phyloP scores from a whole-genome alignment of 2,329 filamentous ascomycete species.

The Trichoderma hamatum region DNA sequence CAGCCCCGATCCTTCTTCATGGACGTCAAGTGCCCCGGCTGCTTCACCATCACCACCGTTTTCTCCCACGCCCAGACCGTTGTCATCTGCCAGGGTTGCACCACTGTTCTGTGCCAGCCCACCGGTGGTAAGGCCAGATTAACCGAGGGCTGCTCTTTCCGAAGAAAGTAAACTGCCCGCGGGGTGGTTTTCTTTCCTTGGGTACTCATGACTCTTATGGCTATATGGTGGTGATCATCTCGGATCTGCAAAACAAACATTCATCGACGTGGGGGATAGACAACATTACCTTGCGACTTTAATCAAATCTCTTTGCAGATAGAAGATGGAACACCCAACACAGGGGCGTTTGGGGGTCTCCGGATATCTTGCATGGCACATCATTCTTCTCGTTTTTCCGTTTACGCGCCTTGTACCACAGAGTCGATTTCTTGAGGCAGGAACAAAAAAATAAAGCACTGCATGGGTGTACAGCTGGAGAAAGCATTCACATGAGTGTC shows the following conservation, averaged over 20 bases:
- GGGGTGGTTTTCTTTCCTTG: conserved; percentile 51
- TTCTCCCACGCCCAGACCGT: conserved; percentile 99
- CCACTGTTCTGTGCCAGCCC: conserved; percentile 98
- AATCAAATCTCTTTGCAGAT: conserved; percentile 61
- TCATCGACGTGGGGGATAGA: conserved; percentile 55
- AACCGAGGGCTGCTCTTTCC: conserved; percentile 99
- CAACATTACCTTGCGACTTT: conserved; percentile 50
- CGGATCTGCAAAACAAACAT: conserved; percentile 60
- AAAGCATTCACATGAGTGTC: conserved; percentile 61
- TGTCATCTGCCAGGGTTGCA: conserved; percentile 99
- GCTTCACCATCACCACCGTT: conserved; percentile 99
- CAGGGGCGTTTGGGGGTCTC: conserved; percentile 75
- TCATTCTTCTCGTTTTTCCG: conserved; percentile 53
- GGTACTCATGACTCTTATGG: conserved; percentile 54
- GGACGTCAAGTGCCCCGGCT: conserved; percentile 99
- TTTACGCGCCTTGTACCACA: conserved; percentile 50
- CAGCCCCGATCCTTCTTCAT: conserved; percentile 99
- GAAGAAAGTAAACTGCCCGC: conserved; percentile 87
- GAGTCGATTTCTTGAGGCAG: conserved; percentile 48
- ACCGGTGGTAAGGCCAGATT: conserved; percentile 98
- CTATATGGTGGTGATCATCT: conserved; percentile 58
- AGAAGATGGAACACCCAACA: conserved; percentile 70
- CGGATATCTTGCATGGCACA: conserved; percentile 79
- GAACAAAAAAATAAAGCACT: conserved; percentile 46
- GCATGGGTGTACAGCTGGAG: conserved; percentile 61